These are phyloP conservation scores for Tephrocybe sp. DNA, from an alignment of 768 basidiomycete species.

Conservation along the genomic window DNA sequence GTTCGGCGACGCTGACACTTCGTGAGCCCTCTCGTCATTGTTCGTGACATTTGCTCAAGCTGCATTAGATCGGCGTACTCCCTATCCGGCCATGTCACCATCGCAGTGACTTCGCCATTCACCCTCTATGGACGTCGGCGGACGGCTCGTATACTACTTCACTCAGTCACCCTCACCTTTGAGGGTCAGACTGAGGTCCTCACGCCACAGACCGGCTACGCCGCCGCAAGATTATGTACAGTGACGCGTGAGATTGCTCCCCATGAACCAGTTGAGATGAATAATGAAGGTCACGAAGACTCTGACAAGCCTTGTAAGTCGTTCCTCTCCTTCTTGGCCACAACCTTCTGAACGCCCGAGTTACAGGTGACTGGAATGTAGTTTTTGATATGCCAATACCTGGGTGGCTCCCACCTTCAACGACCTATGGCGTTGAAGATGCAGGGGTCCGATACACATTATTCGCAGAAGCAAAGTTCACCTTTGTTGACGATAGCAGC, in stretches of 20 bases:
- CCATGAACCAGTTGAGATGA: conserved; percentile 55
- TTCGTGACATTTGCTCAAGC: not conserved
- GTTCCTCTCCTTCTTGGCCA: not conserved
- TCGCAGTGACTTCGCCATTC: conserved; percentile 59
- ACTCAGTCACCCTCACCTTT: conserved; percentile 73
- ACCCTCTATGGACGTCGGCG: conserved; percentile 57
- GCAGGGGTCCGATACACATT: conserved; percentile 66
- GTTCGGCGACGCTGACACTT: conserved; percentile 65
- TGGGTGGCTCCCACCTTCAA: conserved; percentile 81
- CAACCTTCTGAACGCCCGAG: not conserved
- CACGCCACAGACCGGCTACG: conserved; percentile 65
- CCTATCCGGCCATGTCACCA: conserved; percentile 75
- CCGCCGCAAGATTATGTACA: conserved; percentile 64
- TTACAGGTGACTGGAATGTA: conserved; percentile 64
- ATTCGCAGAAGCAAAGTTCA: conserved; percentile 64
- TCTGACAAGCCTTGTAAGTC: conserved; percentile 47
- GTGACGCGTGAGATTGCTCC: conserved; percentile 63
- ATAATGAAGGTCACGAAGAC: conserved; percentile 64
- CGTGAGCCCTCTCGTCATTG: conserved; percentile 41
- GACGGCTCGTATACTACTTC: conserved; percentile 54
- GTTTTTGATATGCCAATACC: conserved; percentile 84
- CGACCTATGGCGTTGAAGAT: conserved; percentile 48
- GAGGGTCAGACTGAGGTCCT: conserved; percentile 85
- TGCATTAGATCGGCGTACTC: conserved; percentile 79
- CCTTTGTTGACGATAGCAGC: conserved; percentile 41